Percentiles rank a stretch among this genome's conserved stretches.
phyloP scores from a whole-genome alignment of 257 asterid species.

The Voacanga thouarsii region DNA sequence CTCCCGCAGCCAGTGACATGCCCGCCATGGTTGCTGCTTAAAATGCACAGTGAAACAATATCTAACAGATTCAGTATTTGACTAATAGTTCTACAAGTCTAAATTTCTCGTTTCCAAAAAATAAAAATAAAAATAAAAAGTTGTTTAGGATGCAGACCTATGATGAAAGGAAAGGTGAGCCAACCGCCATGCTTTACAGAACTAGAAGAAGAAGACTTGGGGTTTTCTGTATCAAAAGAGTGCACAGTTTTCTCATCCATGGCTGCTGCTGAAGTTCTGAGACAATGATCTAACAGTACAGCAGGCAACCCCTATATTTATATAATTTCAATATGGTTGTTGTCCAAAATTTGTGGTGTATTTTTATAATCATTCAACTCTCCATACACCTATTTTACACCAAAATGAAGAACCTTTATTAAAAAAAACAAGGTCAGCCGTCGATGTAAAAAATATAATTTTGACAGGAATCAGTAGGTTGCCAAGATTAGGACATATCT shows the following conservation, averaged over 20 bases:
- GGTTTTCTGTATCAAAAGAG: conserved; percentile 6
- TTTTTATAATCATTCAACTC: not conserved
- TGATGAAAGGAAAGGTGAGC: conserved; percentile 18
- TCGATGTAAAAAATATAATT: not conserved
- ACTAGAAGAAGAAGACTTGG: not conserved
- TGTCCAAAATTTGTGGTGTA: not conserved
- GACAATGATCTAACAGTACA: not conserved
- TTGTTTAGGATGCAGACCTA: not conserved
- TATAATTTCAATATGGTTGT: not conserved
- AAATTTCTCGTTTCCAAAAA: not conserved
- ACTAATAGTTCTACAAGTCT: not conserved
- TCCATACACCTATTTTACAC: not conserved
- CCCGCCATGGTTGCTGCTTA: conserved; percentile 60
- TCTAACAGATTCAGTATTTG: not conserved
- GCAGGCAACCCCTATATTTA: not conserved
- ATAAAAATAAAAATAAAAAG: not conserved
- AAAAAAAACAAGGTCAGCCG: not conserved
- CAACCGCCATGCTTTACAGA: conserved; percentile 5
- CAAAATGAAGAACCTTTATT: not conserved
- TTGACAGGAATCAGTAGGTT: not conserved
- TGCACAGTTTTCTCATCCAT: not conserved
- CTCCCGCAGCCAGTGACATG: conserved; percentile 59
- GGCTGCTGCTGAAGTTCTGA: not conserved
- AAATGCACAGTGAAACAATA: not conserved
- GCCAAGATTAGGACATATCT: not conserved